These are phyloP conservation scores for Xylaria intraflava DNA, from an alignment of 495 filamentous ascomycete species.

Conservation along the genomic window DNA sequence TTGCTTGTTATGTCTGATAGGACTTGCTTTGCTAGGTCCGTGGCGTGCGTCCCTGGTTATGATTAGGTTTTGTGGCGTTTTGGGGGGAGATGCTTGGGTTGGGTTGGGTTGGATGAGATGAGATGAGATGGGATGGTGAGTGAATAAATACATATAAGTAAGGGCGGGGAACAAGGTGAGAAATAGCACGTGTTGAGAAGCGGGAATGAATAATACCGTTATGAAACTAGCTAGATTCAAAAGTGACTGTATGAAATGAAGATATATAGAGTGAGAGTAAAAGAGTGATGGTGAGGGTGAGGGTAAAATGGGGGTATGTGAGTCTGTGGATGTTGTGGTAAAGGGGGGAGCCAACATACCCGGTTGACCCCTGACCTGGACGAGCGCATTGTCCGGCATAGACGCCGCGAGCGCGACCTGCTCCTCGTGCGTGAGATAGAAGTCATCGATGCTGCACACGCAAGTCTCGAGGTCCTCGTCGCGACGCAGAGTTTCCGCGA, in stretches of 20 bases:
- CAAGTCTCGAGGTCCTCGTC: conserved; percentile 62
- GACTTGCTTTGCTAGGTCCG: conserved; percentile 54
- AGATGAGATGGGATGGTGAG: background rate
- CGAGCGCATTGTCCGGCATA: conserved; percentile 63
- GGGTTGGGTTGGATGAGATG: background rate
- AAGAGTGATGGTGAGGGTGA: background rate
- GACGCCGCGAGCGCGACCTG: conserved; percentile 61
- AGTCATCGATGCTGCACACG: conserved; percentile 84
- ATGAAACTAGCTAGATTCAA: background rate
- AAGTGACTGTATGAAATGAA: background rate
- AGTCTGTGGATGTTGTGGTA: background rate
- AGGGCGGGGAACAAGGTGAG: background rate
- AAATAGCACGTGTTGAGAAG: background rate
- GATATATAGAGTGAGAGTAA: background rate
- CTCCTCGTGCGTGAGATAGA: conserved; percentile 70
- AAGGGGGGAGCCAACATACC: conserved; percentile 25
- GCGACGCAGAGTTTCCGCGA: conserved; percentile 59
- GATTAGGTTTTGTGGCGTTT: background rate
- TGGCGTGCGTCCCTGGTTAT: conserved; percentile 68
- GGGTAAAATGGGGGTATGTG: background rate
- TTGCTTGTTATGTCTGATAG: conserved; percentile 54
- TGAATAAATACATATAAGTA: background rate
- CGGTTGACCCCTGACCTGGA: conserved; percentile 79
- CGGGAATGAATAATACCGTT: background rate
- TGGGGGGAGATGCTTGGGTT: background rate